These are phyloP conservation scores for Blastocystis sp. DNA, from an alignment of 352 stramenopile genomes.

Conservation along the genomic window DNA sequence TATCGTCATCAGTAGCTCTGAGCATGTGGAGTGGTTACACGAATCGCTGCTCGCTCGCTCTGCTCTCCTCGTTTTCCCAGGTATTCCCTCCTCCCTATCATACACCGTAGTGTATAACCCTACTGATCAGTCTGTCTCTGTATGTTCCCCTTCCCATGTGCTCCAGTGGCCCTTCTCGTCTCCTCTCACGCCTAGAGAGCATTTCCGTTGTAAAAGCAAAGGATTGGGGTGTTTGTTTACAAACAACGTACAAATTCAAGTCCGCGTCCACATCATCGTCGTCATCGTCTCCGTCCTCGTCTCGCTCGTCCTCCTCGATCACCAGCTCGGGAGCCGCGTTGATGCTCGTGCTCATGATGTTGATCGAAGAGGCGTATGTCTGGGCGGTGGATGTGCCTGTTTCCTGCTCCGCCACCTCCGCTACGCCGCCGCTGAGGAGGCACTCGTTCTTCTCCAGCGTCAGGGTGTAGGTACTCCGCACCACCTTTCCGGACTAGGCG, in stretches of 20 bases:
- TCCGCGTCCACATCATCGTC: conserved; percentile 8
- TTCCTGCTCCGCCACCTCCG: neutral
- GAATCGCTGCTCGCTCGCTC: neutral
- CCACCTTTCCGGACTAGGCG: conserved; percentile 23
- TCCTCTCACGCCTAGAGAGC: neutral
- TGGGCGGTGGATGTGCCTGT: neutral
- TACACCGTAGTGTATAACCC: neutral
- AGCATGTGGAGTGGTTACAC: neutral
- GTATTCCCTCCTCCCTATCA: neutral
- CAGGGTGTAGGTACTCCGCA: neutral
- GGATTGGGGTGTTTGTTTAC: conserved; percentile 20
- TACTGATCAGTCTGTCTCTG: neutral
- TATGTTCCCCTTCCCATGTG: neutral
- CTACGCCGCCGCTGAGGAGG: neutral
- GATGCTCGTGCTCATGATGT: neutral
- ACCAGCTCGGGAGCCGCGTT: conserved; percentile 26
- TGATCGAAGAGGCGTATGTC: conserved; percentile 9
- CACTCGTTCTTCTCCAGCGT: neutral
- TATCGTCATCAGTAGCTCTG: neutral
- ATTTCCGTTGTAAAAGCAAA: conserved; percentile 4
- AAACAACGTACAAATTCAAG: neutral
- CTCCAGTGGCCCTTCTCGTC: neutral
- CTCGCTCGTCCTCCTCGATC: conserved; percentile 16
- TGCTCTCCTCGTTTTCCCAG: neutral
- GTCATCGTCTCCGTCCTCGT: conserved; percentile 28